Evolutionary conservation across 345 rosid genomes (phyloP).

Genomic region (Cardamine resedifolia): DNA sequence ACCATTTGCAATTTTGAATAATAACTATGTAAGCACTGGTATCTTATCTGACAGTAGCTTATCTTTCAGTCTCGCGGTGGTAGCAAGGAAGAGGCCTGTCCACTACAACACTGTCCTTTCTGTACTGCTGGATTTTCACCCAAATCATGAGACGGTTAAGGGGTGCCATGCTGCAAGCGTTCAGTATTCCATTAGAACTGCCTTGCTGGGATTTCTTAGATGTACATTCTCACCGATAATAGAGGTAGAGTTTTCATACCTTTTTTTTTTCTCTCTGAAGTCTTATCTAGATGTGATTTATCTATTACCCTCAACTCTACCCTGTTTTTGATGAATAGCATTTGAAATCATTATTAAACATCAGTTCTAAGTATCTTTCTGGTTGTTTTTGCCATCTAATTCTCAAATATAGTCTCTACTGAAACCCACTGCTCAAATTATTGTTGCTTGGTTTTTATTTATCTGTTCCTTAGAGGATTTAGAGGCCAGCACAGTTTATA

Average conservation of each 20-base stretch:
- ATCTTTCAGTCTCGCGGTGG: constrained; percentile 81
- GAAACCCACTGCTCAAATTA: constrained; percentile 10
- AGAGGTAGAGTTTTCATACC: constrained; percentile 56
- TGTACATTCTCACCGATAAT: constrained; percentile 63
- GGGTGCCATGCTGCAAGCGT: constrained; percentile 71
- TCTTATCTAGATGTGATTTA: background rate
- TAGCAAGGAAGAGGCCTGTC: constrained; percentile 81
- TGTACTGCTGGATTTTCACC: constrained; percentile 73
- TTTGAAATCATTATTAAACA: constrained; percentile 15
- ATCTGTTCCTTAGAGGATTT: background rate
- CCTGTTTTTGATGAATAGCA: background rate
- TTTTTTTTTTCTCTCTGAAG: background rate
- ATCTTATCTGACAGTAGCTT: constrained; percentile 38
- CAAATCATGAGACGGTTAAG: constrained; percentile 56
- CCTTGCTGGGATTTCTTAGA: constrained; percentile 91
- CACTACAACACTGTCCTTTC: constrained; percentile 67
- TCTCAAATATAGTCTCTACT: constrained; percentile 10
- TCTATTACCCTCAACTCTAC: constrained; percentile 2
- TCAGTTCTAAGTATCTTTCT: background rate
- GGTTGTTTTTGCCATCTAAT: constrained; percentile 15
- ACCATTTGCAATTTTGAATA: constrained; percentile 26
- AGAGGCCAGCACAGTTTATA: constrained; percentile 3
- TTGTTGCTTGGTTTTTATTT: constrained; percentile 10
- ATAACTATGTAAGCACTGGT: constrained; percentile 16
- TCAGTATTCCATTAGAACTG: constrained; percentile 84